phyloP scores from a whole-genome alignment of 2,329 filamentous ascomycete species.

The Colletotrichum sidae region DNA sequence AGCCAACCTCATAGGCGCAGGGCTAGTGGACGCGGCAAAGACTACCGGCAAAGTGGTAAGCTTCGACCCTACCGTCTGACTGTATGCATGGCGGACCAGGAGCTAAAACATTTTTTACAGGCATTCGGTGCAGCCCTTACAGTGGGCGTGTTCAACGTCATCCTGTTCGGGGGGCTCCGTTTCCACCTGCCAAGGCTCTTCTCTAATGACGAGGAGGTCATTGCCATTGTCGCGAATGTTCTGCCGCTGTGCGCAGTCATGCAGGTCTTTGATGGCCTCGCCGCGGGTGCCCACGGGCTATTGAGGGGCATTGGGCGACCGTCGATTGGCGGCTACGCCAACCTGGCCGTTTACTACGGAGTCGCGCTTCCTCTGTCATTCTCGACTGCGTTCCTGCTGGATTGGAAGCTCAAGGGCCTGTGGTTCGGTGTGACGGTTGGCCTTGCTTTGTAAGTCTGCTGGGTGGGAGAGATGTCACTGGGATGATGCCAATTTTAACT shows the following conservation, averaged over 20 bases:
- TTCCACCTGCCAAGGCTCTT: conserved; percentile 82
- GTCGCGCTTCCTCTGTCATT: conserved; percentile 89
- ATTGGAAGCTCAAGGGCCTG: conserved; percentile 82
- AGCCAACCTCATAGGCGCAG: conserved; percentile 91
- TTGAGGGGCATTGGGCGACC: conserved; percentile 90
- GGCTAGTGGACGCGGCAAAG: conserved; percentile 82
- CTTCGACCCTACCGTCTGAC: conserved; percentile 31
- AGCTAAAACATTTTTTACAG: conserved; percentile 41
- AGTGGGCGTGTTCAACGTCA: conserved; percentile 84
- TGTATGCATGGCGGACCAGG: conserved; percentile 6
- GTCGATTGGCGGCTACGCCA: conserved; percentile 89
- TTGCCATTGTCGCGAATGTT: conserved; percentile 73
- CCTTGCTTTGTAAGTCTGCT: conserved; percentile 65
- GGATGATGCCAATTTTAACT: conserved; percentile 29
- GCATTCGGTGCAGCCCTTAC: conserved; percentile 73
- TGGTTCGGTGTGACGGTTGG: conserved; percentile 85
- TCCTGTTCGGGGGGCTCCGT: conserved; percentile 75
- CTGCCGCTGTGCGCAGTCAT: conserved; percentile 88
- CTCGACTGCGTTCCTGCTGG: conserved; percentile 78
- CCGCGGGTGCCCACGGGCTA: conserved; percentile 84
- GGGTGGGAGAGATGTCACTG: too few relatives aligned
- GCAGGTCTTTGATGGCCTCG: conserved; percentile 88
- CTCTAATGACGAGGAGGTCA: conserved; percentile 78
- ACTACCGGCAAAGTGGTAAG: conserved; percentile 80
- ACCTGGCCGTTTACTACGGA: conserved; percentile 86